phyloP scores from a whole-genome alignment of 192 early-diverging fungal genomes.

The Lunasporangiospora selenospora region DNA sequence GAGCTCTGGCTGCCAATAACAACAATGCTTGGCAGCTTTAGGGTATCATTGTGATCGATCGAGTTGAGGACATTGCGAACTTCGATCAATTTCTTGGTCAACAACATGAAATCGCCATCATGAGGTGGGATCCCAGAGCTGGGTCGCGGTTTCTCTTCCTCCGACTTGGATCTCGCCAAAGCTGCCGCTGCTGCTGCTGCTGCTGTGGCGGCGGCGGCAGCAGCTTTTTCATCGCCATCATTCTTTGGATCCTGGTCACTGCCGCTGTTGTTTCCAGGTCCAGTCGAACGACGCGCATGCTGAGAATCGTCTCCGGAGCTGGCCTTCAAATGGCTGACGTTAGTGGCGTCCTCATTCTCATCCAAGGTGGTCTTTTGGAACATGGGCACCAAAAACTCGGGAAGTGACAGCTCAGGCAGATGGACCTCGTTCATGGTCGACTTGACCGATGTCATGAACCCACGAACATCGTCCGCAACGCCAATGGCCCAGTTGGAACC shows the following conservation, averaged over 20 bases:
- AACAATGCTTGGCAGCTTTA: conserved; percentile 89
- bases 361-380: conserved; percentile 51
- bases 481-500: conserved; percentile 46
- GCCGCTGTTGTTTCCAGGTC: conserved; percentile 26
- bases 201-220: conserved; percentile 39
- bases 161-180: conserved; percentile 28
- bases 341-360: too few species aligned
- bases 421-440: conserved; percentile 48
- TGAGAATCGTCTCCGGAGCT: conserved; percentile 17
- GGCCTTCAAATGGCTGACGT: conserved; percentile 39
- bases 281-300: conserved; percentile 23
- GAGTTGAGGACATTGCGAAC: conserved; percentile 92
- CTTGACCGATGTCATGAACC: conserved; percentile 25
- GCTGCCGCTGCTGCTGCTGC: conserved; percentile 54
- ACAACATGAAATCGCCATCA: conserved; percentile 82
- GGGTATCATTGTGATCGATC: conserved; percentile 76
- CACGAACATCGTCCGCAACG: conserved; percentile 35
- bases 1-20: conserved; percentile 88
- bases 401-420: conserved; percentile 36
- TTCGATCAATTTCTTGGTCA: conserved; percentile 96
- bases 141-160: conserved; percentile 56
- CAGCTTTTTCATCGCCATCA: conserved; percentile 2
- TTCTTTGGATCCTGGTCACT: conserved; percentile 29
- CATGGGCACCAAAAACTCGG: conserved; percentile 37
- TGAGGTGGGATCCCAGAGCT: conserved; percentile 58